Evolutionary conservation across 495 filamentous ascomycete genomes (phyloP).

Genomic region (Xylaria scruposa): DNA sequence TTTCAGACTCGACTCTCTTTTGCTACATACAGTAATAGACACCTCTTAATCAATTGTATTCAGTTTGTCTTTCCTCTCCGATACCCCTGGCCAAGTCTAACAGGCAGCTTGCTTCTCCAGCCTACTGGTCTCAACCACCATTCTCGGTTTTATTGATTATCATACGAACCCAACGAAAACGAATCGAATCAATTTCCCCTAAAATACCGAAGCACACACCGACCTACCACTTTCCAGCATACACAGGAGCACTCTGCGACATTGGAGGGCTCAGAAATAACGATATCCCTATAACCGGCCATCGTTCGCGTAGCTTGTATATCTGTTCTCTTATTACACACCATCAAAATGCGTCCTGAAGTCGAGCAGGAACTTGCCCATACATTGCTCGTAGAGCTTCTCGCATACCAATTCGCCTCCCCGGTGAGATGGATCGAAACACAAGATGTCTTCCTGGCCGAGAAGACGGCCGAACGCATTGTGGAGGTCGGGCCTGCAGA

Average conservation of each 20-base stretch:
- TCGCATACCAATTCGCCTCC: slow-evolving; percentile 98
- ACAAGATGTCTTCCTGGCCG: slow-evolving; percentile 97
- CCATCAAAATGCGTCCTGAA: slow-evolving; percentile 87
- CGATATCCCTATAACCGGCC: neutral
- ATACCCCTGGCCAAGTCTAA: neutral
- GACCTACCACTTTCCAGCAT: neutral
- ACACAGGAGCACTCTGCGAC: neutral
- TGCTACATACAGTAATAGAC: slow-evolving; percentile 20
- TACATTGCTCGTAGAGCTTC: slow-evolving; percentile 95
- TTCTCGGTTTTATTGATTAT: neutral
- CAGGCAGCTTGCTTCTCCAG: neutral
- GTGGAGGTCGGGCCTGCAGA: slow-evolving; percentile 98
- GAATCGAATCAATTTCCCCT: neutral
- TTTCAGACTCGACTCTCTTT: neutral
- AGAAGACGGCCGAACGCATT: slow-evolving; percentile 94
- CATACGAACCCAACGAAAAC: neutral
- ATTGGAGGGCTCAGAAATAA: neutral
- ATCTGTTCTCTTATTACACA: neutral
- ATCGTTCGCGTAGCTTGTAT: neutral
- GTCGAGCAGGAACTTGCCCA: slow-evolving; percentile 98
- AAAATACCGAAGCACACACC: neutral
- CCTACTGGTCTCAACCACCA: neutral
- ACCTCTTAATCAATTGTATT: slow-evolving; percentile 17
- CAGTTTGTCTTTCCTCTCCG: neutral
- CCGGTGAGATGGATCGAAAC: slow-evolving; percentile 99